These are phyloP conservation scores for Aegilops bicornis DNA, from an alignment of 176 grass and related monocot species.

Conservation along the genomic window DNA sequence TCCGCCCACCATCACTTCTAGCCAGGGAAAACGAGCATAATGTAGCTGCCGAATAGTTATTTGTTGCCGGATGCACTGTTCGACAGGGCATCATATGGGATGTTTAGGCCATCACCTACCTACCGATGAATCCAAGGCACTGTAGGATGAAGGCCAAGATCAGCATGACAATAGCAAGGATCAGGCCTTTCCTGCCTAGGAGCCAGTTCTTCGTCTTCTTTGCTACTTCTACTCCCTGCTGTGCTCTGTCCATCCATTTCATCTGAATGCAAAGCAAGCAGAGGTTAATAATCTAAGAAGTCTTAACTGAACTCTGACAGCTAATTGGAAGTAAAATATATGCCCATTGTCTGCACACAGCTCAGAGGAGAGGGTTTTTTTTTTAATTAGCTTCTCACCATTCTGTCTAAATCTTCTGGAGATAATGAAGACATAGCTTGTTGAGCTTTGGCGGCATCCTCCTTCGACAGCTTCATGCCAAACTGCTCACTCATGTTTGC, in stretches of 20 bases:
- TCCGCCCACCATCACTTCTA: background rate
- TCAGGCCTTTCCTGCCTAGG: conserved; percentile 72
- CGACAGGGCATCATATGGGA: background rate
- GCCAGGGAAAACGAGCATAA: background rate
- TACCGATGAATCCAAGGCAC: conserved; percentile 76
- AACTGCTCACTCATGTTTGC: conserved; percentile 89
- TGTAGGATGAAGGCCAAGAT: conserved; percentile 82
- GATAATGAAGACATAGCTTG: conserved; percentile 84
- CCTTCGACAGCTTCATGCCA: conserved; percentile 92
- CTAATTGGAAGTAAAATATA: conserved; percentile 5
- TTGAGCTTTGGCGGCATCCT: conserved; percentile 89
- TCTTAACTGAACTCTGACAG: background rate
- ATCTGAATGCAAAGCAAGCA: conserved; percentile 57
- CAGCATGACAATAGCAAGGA: conserved; percentile 78
- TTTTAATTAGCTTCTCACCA: conserved; percentile 54
- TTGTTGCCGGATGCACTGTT: background rate
- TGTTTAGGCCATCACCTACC: conserved; percentile 48
- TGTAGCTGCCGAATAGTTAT: conserved; percentile 14
- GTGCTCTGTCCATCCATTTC: conserved; percentile 81
- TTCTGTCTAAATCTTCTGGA: conserved; percentile 88
- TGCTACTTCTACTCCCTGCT: conserved; percentile 59
- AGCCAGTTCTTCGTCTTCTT: conserved; percentile 97
- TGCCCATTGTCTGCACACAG: background rate
- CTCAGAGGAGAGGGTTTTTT: background rate
- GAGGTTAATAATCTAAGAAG: background rate